Base-by-base conservation (phyloP, 73 alveolate species). In the Breviolum minutum region DNA sequence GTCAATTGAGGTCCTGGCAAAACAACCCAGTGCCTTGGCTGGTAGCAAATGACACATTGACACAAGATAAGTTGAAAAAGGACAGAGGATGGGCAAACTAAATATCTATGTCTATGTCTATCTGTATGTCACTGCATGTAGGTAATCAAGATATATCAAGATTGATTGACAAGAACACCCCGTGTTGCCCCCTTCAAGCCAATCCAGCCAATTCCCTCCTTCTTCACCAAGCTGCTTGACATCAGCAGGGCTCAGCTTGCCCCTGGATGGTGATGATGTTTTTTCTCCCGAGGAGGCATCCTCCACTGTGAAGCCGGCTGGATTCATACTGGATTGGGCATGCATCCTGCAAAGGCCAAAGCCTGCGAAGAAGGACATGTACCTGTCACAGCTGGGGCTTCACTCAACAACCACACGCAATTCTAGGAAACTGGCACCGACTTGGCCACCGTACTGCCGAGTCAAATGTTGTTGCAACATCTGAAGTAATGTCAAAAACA, bases 361-460 rank as follows among this genome's bases (percentile, higher is more conserved):
- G 84, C 97, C 88, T 32, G 97, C 97, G 29, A 92, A 92, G 80
- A 92, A 29, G 63, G 86, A 92, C 97, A 92, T 92, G 69, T 92
- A 92, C 97, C 96, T 90, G 24, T 66, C 24, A 2, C 60, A 6
- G 63, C 8, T 16, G 40, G 89, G 68, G 13, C 13, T 71, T 61
- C 54, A 40, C 54, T 40, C 54, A 40, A 40, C 54, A 40, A 40
- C 54, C 54, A 40, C 0, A 40, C 54, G 54, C 54, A 40, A 40
- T 40, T 40, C 54, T 0, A 40, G 54, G 54, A 40, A 40, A 40
- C 54, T 40, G 54, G 54, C 54, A 40, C n/a, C n/a, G n/a, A n/a
- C 54, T 40, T 40, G 5, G 54, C 54, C 54, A 40, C 54, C 54
- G 54, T 40, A 40, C 54, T 40, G 54, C 0, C 54, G 3, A 40